phyloP scores from a whole-genome alignment of 805 yeast species.

The Schizosaccharomyces osmophilus region DNA sequence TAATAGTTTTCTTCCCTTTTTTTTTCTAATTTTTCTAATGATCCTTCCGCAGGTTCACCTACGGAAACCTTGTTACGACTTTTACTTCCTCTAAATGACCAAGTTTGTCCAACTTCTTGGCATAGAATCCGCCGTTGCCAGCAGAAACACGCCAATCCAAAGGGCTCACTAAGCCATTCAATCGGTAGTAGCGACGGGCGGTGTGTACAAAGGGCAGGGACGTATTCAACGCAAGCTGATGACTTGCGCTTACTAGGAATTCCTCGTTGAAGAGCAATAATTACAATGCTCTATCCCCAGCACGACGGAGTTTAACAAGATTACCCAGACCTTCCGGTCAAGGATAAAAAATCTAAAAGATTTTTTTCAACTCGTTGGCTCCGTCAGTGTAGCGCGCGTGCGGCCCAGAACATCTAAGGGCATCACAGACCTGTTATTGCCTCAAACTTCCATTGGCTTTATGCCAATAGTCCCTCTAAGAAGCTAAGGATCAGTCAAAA shows the following conservation, averaged over 20 bases:
- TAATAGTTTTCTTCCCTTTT: no score
- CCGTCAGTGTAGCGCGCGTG: constrained; percentile 26
- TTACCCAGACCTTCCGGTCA: constrained; percentile 20
- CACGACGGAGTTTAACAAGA: constrained; percentile 21
- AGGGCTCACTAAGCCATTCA: constrained; percentile 23
- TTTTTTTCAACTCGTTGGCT: constrained; percentile 18
- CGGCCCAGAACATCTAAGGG: constrained; percentile 26
- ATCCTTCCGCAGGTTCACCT: constrained; percentile 21
- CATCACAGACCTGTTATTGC: constrained; percentile 24
- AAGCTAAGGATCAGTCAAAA: constrained; percentile 10
- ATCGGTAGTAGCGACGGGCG: constrained; percentile 24
- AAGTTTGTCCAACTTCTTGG: constrained; percentile 16
- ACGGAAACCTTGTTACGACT: constrained; percentile 23
- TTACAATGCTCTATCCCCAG: constrained; percentile 20
- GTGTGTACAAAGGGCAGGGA: constrained; percentile 24
- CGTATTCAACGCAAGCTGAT: constrained; percentile 23
- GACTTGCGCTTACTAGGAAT: constrained; percentile 25
- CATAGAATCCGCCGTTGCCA: constrained; percentile 12
- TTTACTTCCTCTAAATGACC: constrained; percentile 24
- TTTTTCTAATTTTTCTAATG: constrained; percentile 13
- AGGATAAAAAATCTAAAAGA: constrained; percentile 7
- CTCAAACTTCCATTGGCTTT: constrained; percentile 21
- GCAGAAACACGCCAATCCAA: constrained; percentile 17
- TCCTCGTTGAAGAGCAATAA: constrained; percentile 24
- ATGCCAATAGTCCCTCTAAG: constrained; percentile 18